Percentiles rank a stretch among this genome's conserved stretches.
phyloP scores from a whole-genome alignment of 2,329 filamentous ascomycete species.

The Colletotrichum filicis region DNA sequence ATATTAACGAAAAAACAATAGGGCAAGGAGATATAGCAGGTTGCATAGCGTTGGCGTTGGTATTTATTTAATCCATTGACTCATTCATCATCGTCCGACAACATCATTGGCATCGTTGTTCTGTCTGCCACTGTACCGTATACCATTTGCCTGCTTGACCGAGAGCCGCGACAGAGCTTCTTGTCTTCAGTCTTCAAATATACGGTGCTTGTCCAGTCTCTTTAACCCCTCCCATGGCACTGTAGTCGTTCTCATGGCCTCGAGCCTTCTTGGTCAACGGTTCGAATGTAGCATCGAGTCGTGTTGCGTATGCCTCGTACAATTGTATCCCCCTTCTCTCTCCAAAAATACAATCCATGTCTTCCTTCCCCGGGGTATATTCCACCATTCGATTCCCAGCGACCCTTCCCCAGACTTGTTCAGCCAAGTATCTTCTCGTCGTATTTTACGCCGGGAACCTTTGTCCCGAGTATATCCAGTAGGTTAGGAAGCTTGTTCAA shows the following conservation, averaged over 20 bases:
- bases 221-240: background rate
- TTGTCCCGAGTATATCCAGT: too few relatives aligned
- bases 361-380: slow-evolving; percentile 13
- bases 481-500: too few relatives aligned
- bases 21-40: background rate
- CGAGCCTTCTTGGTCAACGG: background rate
- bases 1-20: background rate
- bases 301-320: background rate
- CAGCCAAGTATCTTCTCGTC: background rate
- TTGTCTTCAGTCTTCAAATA: background rate
- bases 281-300: background rate
- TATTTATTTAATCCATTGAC: slow-evolving; percentile 30
- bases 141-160: background rate
- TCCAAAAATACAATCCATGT: background rate
- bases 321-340: background rate
- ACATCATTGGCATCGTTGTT: background rate
- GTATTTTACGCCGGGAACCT: background rate
- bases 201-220: background rate
- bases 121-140: background rate
- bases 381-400: background rate
- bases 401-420: too few relatives aligned
- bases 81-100: slow-evolving; percentile 21
- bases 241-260: background rate
- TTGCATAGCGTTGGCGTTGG: slow-evolving; percentile 58
- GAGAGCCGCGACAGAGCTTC: background rate